Conservation (phyloP, 805 yeast species). For the Saccharomycopsis guyanensis region DNA sequence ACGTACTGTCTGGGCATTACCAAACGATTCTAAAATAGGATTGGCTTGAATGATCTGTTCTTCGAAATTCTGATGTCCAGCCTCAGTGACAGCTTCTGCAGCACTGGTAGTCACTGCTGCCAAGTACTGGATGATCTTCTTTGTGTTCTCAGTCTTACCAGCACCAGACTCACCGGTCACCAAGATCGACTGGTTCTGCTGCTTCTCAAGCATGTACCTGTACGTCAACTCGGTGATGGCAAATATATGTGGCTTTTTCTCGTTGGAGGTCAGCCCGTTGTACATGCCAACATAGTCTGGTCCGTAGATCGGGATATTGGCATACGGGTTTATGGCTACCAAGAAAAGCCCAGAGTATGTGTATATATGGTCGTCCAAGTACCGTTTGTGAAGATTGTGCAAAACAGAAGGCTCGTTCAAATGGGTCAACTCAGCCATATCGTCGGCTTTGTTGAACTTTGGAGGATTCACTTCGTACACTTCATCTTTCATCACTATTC, state of each 20-base stretch:
- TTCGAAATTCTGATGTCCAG: conserved; percentile 47
- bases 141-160: conserved; percentile 96
- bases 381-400: conserved; percentile 71
- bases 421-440: conserved; percentile 93
- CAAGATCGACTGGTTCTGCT: conserved; percentile 77
- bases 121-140: conserved; percentile 85
- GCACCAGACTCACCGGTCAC: conserved; percentile 99
- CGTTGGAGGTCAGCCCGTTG: conserved; percentile 36
- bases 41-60: conserved; percentile 85
- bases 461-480: conserved; percentile 76
- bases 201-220: conserved; percentile 59
- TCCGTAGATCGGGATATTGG: conserved; percentile 62
- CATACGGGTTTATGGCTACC: conserved; percentile 94
- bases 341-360: conserved; percentile 93
- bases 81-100: neutral
- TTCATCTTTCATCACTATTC: conserved; percentile 35
- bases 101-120: conserved; percentile 53
- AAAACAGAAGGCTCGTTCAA: conserved; percentile 95
- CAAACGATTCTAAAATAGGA: conserved; percentile 93
- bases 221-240: conserved; percentile 85
- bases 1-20: conserved; percentile 92
- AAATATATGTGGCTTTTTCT: conserved; percentile 78
- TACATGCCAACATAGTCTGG: conserved; percentile 48
- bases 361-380: conserved; percentile 70
- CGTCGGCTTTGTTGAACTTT: conserved; percentile 83